A percentile compares a stretch with the other conserved stretches of the same genome.
Evolutionary conservation across 2,329 filamentous ascomycete genomes (phyloP).

Genomic region (Pseudogymnoascus sp.): DNA sequence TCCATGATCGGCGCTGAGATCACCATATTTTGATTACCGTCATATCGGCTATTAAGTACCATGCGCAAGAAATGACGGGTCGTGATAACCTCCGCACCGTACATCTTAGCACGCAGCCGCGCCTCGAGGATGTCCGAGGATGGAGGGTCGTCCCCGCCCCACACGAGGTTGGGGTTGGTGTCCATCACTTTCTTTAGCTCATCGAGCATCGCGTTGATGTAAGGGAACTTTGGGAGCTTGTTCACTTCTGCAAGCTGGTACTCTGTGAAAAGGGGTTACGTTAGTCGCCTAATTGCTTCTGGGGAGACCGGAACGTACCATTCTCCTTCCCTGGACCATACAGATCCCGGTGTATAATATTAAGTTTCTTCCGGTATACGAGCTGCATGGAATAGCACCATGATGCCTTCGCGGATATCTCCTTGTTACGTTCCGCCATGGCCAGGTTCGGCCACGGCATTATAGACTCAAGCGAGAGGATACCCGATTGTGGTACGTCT

Average conservation of each 20-base stretch:
- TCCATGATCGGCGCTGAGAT: slow-evolving; percentile 37
- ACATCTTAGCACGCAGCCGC: slow-evolving; percentile 86
- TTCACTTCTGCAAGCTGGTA: not conserved
- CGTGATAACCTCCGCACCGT: slow-evolving; percentile 84
- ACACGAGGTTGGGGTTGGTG: slow-evolving; percentile 27
- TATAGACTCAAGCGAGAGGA: slow-evolving; percentile 55
- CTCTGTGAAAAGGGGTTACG: not conserved
- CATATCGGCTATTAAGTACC: slow-evolving; percentile 44
- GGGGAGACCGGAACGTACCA: slow-evolving; percentile 13
- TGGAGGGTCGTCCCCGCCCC: slow-evolving; percentile 63
- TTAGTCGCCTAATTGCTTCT: not conserved
- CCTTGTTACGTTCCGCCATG: slow-evolving; percentile 38
- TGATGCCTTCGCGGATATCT: slow-evolving; percentile 44
- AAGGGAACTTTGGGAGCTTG: slow-evolving; percentile 32
- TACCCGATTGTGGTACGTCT: slow-evolving; percentile 53
- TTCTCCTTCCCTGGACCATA: slow-evolving; percentile 25
- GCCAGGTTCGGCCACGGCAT: slow-evolving; percentile 61
- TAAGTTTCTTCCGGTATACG: slow-evolving; percentile 58
- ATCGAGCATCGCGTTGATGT: slow-evolving; percentile 42
- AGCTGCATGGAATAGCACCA: slow-evolving; percentile 58
- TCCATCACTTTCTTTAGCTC: slow-evolving; percentile 31
- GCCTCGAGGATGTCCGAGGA: slow-evolving; percentile 73
- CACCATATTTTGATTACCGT: slow-evolving; percentile 32
- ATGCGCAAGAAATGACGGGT: slow-evolving; percentile 67
- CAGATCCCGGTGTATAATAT: slow-evolving; percentile 49